phyloP scores from a whole-genome alignment of 257 asterid species.

The Penstemon newberryi region DNA sequence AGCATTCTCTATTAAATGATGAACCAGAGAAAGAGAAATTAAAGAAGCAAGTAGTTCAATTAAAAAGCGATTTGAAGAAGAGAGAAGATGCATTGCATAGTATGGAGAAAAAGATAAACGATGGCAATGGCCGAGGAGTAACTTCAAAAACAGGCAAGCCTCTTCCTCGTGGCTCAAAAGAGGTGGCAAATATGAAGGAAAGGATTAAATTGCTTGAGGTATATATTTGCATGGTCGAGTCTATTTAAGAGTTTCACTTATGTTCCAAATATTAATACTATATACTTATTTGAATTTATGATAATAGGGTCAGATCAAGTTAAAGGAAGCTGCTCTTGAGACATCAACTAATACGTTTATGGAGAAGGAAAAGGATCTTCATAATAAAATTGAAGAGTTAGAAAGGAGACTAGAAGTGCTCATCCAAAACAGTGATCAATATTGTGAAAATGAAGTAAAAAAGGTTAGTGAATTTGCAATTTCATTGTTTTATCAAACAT shows the following conservation, averaged over 20 bases:
- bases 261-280: neutral
- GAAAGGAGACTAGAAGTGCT: conserved; percentile 57
- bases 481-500: conserved; percentile 11
- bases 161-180: conserved; percentile 47
- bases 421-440: conserved; percentile 38
- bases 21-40: conserved; percentile 43
- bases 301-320: conserved; percentile 62
- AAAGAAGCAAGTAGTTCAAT: conserved; percentile 51
- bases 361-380: conserved; percentile 79
- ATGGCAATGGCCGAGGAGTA: conserved; percentile 32
- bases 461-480: conserved; percentile 46
- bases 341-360: conserved; percentile 56
- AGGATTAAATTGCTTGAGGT: conserved; percentile 86
- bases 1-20: conserved; percentile 38
- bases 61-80: conserved; percentile 57
- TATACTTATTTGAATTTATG: conserved; percentile 11
- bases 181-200: conserved; percentile 63
- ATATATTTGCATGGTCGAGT: conserved; percentile 25
- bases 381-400: conserved; percentile 60
- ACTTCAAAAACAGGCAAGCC: conserved; percentile 36
- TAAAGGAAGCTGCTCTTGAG: conserved; percentile 71
- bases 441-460: conserved; percentile 36
- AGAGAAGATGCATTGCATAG: conserved; percentile 56
- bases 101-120: conserved; percentile 69
- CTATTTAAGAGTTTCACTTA: conserved; percentile 14